Evolutionary conservation across 2,329 filamentous ascomycete genomes (phyloP).

Genomic region (Orbilia blumenaviensis): DNA sequence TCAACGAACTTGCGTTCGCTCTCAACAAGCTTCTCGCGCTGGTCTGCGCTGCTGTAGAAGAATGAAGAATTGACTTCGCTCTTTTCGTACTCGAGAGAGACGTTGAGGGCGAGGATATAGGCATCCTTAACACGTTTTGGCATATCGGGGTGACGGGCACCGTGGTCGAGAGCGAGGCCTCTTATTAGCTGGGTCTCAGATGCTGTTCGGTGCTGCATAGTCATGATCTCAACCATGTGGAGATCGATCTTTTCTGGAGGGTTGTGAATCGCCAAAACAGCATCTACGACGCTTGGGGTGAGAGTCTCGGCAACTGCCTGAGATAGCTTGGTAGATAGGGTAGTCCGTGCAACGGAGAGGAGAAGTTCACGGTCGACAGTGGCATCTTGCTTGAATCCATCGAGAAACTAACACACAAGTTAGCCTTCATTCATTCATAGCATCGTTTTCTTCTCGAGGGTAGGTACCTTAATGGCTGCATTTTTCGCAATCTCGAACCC

Average conservation of each 20-base stretch:
- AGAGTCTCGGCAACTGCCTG: conserved; percentile 85
- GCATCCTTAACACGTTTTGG: conserved; percentile 95
- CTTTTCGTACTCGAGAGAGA: conserved; percentile 98
- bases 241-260: conserved; percentile 90
- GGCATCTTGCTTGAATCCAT: conserved; percentile 87
- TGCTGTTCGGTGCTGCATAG: conserved; percentile 97
- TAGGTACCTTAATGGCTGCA: conserved; percentile 80
- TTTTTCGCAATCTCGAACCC: conserved; percentile 96
- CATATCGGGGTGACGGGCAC: conserved; percentile 97
- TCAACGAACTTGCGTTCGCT: conserved; percentile 96
- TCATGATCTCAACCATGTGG: conserved; percentile 99
- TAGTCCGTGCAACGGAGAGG: conserved; percentile 90
- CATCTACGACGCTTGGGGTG: conserved; percentile 94
- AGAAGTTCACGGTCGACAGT: conserved; percentile 93
- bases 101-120: conserved; percentile 92
- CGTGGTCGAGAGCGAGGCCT: conserved; percentile 91
- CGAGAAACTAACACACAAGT: conserved; percentile 75
- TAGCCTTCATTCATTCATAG: background rate
- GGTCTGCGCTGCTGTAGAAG: conserved; percentile 97
- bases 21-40: conserved; percentile 97
- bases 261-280: conserved; percentile 92
- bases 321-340: conserved; percentile 94
- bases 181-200: conserved; percentile 96
- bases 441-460: conserved; percentile 46
- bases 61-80: conserved; percentile 99